Base-by-base conservation (phyloP, 495 filamentous ascomycete species). In the Articulospora tetracladia region DNA sequence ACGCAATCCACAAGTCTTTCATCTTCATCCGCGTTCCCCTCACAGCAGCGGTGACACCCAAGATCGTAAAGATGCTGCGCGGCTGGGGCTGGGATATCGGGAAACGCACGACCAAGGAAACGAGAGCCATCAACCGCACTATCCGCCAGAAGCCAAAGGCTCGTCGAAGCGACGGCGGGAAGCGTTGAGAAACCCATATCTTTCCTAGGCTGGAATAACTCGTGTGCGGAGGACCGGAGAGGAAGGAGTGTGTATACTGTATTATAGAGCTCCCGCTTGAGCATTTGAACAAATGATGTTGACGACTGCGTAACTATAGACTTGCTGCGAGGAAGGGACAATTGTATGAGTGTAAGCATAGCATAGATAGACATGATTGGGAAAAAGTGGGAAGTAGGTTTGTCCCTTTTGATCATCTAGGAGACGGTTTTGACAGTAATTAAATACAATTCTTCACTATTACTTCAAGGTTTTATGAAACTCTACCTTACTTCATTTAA, bases 1-100 rank as follows among this genome's bases (percentile, higher is more conserved):
- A 99, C 66, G 94, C 93, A 0, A 88, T 99, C 53, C 94, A 99
- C 78, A 99, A 99, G 74, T 94, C 88, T 62, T 93, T 98, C 72
- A 97, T 99, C 54, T 97, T 99, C 72, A 74, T 98, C 55, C 83
- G 94, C 10, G 89, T 98, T 1, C 94, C 94, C 1, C 69, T 97
- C 62, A 92, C 94, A 1, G 93, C 88, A 13, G 93, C 91, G 0
- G 80, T 97, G 15, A 91, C 89, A 7, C 94, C 95, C 1, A 96
- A 94, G 70, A 87, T 98, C 12, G 94, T 97, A 60, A 92, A 91
- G 73, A 80, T 84, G 17, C 77, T 98, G 3, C 76, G 94, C 56
- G 78, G 83, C 4, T 96, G 93, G 92, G 94, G 94, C 2, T 83
- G 79, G 78, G 73, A 83, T 56, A 83, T 82, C 55, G 80, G 80